Percentiles rank a stretch among this genome's conserved stretches.
Evolutionary conservation across 805 yeast genomes (phyloP).

Genomic region (Candida berthetii): DNA sequence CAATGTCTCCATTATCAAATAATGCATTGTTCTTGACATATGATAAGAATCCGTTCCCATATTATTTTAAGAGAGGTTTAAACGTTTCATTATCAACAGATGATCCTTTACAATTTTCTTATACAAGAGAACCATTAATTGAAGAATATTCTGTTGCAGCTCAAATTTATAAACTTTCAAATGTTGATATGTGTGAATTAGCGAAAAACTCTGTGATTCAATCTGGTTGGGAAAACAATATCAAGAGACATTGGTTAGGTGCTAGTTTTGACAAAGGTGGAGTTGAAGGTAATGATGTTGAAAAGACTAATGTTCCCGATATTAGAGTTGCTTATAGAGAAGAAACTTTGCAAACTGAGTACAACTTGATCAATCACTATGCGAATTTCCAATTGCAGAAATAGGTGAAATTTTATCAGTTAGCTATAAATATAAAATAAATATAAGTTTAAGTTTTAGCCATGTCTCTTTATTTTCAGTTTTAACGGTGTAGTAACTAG

Average conservation of each 20-base stretch:
- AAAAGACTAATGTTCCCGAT: constrained; percentile 92
- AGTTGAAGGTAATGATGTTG: constrained; percentile 80
- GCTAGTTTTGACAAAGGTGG: constrained; percentile 52
- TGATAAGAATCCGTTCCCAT: constrained; percentile 93
- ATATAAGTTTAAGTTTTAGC: no score
- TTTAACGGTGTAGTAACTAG: no score
- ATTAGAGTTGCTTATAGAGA: constrained; percentile 78
- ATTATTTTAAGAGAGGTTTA: constrained; percentile 87
- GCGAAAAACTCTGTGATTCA: constrained; percentile 90
- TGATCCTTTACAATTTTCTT: constrained; percentile 96
- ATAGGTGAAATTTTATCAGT: no score
- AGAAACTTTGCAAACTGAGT: constrained; percentile 71
- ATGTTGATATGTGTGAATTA: constrained; percentile 96
- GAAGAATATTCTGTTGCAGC: constrained; percentile 99
- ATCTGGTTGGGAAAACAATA: constrained; percentile 85
- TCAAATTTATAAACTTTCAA: constrained; percentile 88
- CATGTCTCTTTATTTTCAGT: no score
- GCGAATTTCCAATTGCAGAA: constrained; percentile 18
- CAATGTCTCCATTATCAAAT: constrained; percentile 97
- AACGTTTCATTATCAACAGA: constrained; percentile 94
- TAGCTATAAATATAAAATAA: no score
- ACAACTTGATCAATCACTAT: constrained; percentile 60
- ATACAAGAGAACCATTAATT: constrained; percentile 93
- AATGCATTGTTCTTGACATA: constrained; percentile 93
- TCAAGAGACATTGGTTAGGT: constrained; percentile 94